Evolutionary conservation across 2,329 filamentous ascomycete species (phyloP).

Genomic region (Cephalotrichum gorgonifer): DNA sequence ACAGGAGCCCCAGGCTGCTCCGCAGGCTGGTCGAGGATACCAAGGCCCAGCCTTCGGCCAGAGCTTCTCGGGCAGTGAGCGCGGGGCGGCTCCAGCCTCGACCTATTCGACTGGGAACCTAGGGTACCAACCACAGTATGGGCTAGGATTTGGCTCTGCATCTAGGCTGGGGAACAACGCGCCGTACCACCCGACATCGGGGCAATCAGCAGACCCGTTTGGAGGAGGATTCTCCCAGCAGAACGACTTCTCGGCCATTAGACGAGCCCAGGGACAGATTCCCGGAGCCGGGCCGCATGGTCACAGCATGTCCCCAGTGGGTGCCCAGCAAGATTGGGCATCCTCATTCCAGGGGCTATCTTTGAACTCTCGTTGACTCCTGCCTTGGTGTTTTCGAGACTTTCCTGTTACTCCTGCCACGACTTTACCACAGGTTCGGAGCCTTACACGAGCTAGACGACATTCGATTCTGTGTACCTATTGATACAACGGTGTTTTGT

Average conservation of each 20-base stretch:
- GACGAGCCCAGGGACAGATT: conserved; percentile 8
- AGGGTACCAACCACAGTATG: conserved; percentile 5
- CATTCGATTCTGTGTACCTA: background rate
- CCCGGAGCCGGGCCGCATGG: conserved; percentile 22
- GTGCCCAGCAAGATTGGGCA: conserved; percentile 48
- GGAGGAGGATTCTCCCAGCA: conserved; percentile 5
- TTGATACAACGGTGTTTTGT: background rate
- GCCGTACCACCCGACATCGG: background rate
- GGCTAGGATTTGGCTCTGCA: background rate
- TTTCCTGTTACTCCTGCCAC: background rate
- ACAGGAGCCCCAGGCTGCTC: conserved; percentile 19
- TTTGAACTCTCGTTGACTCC: conserved; percentile 47
- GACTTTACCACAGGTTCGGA: background rate
- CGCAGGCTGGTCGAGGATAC: conserved; percentile 3
- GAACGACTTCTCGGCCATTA: background rate
- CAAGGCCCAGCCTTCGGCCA: background rate
- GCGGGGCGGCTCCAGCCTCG: background rate
- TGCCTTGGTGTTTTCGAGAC: conserved; percentile 3
- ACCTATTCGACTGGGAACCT: conserved; percentile 3
- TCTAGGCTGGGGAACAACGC: background rate
- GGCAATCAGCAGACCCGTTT: conserved; percentile 1
- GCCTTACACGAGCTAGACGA: background rate
- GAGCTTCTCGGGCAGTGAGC: conserved; percentile 1
- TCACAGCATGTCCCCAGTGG: conserved; percentile 29
- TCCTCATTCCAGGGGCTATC: conserved; percentile 61